These are phyloP conservation scores for Diaporthe nobilis DNA, from an alignment of 2,329 filamentous ascomycete genomes.

Conservation along the genomic window DNA sequence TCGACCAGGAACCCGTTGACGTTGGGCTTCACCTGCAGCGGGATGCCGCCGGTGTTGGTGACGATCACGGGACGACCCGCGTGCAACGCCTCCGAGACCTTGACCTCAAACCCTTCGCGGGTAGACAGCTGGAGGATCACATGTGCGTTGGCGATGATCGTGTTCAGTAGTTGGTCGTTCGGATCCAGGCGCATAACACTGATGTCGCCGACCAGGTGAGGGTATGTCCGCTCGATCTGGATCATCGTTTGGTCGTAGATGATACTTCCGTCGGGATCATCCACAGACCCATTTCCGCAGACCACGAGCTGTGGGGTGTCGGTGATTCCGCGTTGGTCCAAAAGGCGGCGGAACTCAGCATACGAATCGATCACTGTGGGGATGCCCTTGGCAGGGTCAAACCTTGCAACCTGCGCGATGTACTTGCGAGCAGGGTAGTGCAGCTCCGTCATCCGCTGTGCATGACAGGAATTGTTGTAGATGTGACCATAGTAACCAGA, in stretches of 20 bases:
- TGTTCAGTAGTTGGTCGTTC: slow-evolving; percentile 85
- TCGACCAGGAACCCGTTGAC: slow-evolving; percentile 83
- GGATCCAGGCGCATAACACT: slow-evolving; percentile 83
- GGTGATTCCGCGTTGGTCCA: slow-evolving; percentile 65
- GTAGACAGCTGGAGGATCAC: slow-evolving; percentile 85
- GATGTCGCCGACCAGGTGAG: slow-evolving; percentile 74
- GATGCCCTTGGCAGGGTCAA: slow-evolving; percentile 88
- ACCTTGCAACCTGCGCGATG: slow-evolving; percentile 85
- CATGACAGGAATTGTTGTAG: slow-evolving; percentile 75
- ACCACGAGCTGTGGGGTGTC: slow-evolving; percentile 80
- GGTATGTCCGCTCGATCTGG: slow-evolving; percentile 74
- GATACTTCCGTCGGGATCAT: slow-evolving; percentile 81
- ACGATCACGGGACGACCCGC: slow-evolving; percentile 85
- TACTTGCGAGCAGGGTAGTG: slow-evolving; percentile 76
- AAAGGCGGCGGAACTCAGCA: slow-evolving; percentile 76
- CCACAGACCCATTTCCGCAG: slow-evolving; percentile 84
- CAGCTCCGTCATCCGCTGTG: slow-evolving; percentile 72
- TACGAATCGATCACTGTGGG: slow-evolving; percentile 83
- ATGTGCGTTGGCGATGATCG: slow-evolving; percentile 78
- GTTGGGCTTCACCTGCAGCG: slow-evolving; percentile 80
- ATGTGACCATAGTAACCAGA: slow-evolving; percentile 80
- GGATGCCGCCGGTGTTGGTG: slow-evolving; percentile 83
- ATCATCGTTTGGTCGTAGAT: slow-evolving; percentile 81
- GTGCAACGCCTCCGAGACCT: slow-evolving; percentile 86
- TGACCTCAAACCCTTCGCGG: slow-evolving; percentile 88